Evolutionary conservation across 805 yeast genomes (phyloP).

Genomic region (Saturnispora quitensis): DNA sequence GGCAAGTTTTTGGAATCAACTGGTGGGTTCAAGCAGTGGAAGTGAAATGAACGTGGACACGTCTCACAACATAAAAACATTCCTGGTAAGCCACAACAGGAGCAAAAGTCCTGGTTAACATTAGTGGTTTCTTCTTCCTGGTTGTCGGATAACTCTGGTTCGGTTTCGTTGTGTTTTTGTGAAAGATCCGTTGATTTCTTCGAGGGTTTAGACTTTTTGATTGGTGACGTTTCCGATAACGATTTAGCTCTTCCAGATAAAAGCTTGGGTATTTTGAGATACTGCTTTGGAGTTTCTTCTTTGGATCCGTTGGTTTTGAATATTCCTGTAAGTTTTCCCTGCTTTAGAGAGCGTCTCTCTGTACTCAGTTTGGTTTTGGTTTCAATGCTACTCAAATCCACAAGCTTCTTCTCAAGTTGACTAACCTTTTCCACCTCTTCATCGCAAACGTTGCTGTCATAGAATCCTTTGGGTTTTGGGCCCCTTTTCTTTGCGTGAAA

Average conservation of each 20-base stretch:
- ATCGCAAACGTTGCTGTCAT: conserved; percentile 1
- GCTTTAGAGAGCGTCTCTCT: conserved; percentile 6
- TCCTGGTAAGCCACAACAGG: conserved; percentile 87
- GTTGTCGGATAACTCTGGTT: conserved; percentile 1
- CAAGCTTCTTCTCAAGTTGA: conserved; percentile 19
- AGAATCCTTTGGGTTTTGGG: neutral
- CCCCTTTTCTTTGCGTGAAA: conserved; percentile 9
- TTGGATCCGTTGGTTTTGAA: neutral
- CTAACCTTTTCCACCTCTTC: conserved; percentile 9
- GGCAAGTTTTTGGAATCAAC: conserved; percentile 65
- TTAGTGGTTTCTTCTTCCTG: conserved; percentile 15
- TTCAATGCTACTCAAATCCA: conserved; percentile 3
- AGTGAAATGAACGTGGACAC: conserved; percentile 89
- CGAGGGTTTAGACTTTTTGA: conserved; percentile 14
- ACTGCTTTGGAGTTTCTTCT: neutral
- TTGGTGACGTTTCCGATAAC: neutral
- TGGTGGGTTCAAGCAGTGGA: conserved; percentile 88
- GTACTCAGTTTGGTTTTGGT: conserved; percentile 12
- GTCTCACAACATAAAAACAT: conserved; percentile 87
- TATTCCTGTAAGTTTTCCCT: neutral
- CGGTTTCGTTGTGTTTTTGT: neutral
- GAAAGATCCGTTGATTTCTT: neutral
- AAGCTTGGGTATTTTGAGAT: neutral
- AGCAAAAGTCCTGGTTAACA: conserved; percentile 78
- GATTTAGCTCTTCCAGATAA: neutral